phyloP scores from a whole-genome alignment of 225 moss, liverwort and hornwort genomes.

The Polytrichum formosum region DNA sequence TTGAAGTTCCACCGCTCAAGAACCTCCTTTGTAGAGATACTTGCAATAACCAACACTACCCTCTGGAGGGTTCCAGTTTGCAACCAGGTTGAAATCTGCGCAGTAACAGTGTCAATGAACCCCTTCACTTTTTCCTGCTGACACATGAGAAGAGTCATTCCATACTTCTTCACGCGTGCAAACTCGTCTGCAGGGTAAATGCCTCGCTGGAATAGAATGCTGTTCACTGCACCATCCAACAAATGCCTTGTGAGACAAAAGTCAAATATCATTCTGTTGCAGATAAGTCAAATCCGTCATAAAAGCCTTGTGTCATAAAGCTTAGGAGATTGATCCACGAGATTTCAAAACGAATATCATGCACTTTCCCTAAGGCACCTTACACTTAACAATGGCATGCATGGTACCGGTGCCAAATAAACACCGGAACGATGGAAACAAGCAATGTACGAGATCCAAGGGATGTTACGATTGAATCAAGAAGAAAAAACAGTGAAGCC shows the following conservation, averaged over 20 bases:
- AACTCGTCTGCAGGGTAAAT: conserved; percentile 90
- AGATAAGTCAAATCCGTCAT: too few species aligned
- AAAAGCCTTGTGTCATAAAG: too few species aligned
- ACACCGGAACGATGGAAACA: too few species aligned
- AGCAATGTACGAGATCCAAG: too few species aligned
- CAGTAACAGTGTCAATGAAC: conserved; percentile 75
- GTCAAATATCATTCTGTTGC: too few species aligned
- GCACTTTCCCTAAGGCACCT: too few species aligned
- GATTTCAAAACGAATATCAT: too few species aligned
- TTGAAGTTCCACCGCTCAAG: conserved; percentile 97
- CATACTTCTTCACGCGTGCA: conserved; percentile 87
- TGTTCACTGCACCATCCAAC: conserved; percentile 55
- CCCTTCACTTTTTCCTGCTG: conserved; percentile 83
- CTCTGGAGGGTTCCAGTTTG: conserved; percentile 84
- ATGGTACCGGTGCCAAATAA: too few species aligned
- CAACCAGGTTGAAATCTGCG: conserved; percentile 87
- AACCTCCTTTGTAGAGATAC: conserved; percentile 75
- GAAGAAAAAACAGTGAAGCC: background rate
- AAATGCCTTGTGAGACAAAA: too few species aligned
- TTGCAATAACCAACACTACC: conserved; percentile 80
- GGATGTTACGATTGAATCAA: background rate
- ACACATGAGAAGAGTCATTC: conserved; percentile 78
- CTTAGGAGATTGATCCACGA: too few species aligned
- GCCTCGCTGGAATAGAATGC: conserved; percentile 85
- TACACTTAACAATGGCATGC: too few species aligned